Conservation (phyloP, 2,329 filamentous ascomycete species). For the Claviceps spartinae region DNA sequence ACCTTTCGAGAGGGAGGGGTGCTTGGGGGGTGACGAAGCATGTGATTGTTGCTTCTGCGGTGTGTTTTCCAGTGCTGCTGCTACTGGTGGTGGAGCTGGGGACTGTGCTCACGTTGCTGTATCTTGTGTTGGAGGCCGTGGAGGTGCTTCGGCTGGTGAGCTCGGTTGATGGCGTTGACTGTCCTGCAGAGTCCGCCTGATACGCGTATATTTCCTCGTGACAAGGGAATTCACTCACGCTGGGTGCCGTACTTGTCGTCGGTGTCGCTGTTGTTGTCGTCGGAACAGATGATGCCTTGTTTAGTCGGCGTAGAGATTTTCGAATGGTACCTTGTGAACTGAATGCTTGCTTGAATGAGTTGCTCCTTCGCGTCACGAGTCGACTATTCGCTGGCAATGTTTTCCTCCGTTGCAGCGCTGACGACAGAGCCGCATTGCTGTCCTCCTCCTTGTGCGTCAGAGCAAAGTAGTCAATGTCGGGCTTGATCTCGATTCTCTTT, state of each 20-base stretch:
- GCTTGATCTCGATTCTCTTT: slow-evolving; percentile 31
- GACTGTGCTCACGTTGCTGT: slow-evolving; percentile 12
- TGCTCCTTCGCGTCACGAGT: slow-evolving; percentile 14
- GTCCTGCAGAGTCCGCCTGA: slow-evolving; percentile 5
- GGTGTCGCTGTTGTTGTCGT: neutral
- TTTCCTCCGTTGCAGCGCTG: neutral
- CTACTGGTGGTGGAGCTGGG: slow-evolving; percentile 14
- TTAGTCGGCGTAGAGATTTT: slow-evolving; percentile 20
- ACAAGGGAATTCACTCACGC: slow-evolving; percentile 16
- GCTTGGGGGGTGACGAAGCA: slow-evolving; percentile 11
- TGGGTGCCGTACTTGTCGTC: neutral
- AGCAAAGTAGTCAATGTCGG: slow-evolving; percentile 43
- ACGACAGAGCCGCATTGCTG: neutral
- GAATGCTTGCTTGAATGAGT: slow-evolving; percentile 17
- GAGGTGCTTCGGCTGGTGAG: slow-evolving; percentile 14
- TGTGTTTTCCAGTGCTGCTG: slow-evolving; percentile 15
- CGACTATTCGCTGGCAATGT: slow-evolving; percentile 5
- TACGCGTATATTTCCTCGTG: slow-evolving; percentile 37
- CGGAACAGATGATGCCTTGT: slow-evolving; percentile 9
- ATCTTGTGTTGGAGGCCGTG: slow-evolving; percentile 14
- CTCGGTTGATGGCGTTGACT: slow-evolving; percentile 4
- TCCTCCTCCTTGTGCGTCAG: slow-evolving; percentile 21
- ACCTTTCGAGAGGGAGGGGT: slow-evolving; percentile 8
- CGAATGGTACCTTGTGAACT: slow-evolving; percentile 21
- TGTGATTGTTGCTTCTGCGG: slow-evolving; percentile 13